Conservation (phyloP, 805 yeast genomes). For the Saturnispora bothae region DNA sequence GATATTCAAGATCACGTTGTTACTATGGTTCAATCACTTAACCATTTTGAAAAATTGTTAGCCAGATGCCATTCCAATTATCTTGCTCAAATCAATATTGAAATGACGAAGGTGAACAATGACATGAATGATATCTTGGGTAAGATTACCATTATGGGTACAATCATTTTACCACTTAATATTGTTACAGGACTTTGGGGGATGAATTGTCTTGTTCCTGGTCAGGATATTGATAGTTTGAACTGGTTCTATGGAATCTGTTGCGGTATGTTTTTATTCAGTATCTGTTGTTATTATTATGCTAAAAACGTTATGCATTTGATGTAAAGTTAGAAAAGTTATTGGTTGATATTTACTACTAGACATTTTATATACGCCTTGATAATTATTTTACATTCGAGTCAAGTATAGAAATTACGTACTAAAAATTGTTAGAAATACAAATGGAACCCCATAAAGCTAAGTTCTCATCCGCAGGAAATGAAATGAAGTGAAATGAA, state of each 20-base stretch:
- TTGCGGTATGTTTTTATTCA: slow-evolving; percentile 36
- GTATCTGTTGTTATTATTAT: slow-evolving; percentile 36
- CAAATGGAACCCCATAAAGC: too few relatives aligned
- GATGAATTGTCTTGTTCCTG: slow-evolving; percentile 96
- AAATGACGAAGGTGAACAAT: slow-evolving; percentile 93
- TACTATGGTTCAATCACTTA: slow-evolving; percentile 91
- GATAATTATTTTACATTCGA: too few relatives aligned
- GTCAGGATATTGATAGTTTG: slow-evolving; percentile 58
- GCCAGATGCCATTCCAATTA: slow-evolving; percentile 96
- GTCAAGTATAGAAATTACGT: too few relatives aligned
- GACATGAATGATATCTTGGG: slow-evolving; percentile 96
- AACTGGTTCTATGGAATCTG: slow-evolving; percentile 55
- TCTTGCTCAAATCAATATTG: slow-evolving; percentile 92
- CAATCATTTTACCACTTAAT: slow-evolving; percentile 90
- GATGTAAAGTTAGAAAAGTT: too few relatives aligned
- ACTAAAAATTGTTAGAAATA: too few relatives aligned
- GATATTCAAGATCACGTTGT: slow-evolving; percentile 97
- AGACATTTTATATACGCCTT: too few relatives aligned
- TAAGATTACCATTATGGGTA: slow-evolving; percentile 85
- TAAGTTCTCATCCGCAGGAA: too few relatives aligned
- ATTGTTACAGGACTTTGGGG: slow-evolving; percentile 98
- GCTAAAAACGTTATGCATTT: slow-evolving; percentile 33
- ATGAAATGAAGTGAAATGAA: too few relatives aligned
- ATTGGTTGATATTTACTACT: too few relatives aligned
- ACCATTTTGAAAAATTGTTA: slow-evolving; percentile 87